These are phyloP conservation scores for Fomitopsis serialis DNA, from an alignment of 768 basidiomycete genomes.

Conservation along the genomic window DNA sequence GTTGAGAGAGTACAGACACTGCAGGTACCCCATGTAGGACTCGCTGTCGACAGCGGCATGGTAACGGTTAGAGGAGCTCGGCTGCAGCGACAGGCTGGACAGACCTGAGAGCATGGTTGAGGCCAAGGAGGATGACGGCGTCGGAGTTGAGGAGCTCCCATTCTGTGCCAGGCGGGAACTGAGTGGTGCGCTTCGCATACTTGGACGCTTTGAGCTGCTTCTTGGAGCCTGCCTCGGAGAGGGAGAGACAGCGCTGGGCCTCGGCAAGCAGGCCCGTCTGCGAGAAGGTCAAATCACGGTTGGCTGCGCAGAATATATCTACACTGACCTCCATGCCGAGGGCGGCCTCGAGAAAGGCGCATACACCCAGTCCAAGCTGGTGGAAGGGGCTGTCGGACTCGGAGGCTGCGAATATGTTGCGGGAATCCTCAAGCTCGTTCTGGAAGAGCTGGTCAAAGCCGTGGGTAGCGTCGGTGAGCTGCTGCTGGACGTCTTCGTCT, in stretches of 20 bases:
- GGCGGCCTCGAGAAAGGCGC: conserved; percentile 71
- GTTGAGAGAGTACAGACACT: conserved; percentile 68
- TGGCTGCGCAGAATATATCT: not conserved
- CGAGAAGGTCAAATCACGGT: not conserved
- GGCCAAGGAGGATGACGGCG: conserved; percentile 60
- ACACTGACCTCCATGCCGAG: conserved; percentile 70
- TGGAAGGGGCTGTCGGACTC: conserved; percentile 69
- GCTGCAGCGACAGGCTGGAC: conserved; percentile 12
- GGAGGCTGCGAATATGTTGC: conserved; percentile 40
- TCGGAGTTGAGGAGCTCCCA: conserved; percentile 78
- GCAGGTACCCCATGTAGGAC: conserved; percentile 73
- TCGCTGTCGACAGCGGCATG: conserved; percentile 38
- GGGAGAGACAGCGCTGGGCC: conserved; percentile 48
- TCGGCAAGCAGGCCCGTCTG: conserved; percentile 60
- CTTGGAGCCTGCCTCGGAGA: conserved; percentile 57
- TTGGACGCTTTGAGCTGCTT: conserved; percentile 39
- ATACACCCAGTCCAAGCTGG: conserved; percentile 64
- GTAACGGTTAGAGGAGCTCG: not conserved
- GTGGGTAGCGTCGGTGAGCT: conserved; percentile 29
- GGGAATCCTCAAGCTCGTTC: conserved; percentile 57
- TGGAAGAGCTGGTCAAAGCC: conserved; percentile 69
- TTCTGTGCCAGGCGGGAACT: conserved; percentile 61
- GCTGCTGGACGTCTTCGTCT: conserved; percentile 22
- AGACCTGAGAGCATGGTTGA: conserved; percentile 67
- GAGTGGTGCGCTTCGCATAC: conserved; percentile 25